Base-by-base conservation (phyloP, 179 eudicot genomes). In the Silene noctiflora region DNA sequence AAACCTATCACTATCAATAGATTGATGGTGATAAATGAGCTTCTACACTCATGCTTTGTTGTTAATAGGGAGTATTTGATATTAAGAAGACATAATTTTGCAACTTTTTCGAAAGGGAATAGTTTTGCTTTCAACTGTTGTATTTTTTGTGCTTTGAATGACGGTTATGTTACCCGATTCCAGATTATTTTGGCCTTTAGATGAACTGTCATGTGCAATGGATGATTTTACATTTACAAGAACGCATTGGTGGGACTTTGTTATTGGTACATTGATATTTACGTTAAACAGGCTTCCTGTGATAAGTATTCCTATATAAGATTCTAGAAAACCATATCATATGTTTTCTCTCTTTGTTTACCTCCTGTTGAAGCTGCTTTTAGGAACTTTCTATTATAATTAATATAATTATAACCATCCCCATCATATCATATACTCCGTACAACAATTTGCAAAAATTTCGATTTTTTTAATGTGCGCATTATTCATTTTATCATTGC, bases 191-290 rank as follows among this genome's bases (percentile, higher is more conserved):
- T 16, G 20, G 29, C 42, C 73, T 74, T 66, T 22, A 13, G 20
- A 53, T 46, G 31, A 70, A 70, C 59, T 25, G 78, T 77, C 74
- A 78, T 81, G 83, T 56, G 82, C 78, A 68, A 72, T 79, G 64
- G 69, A 83, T 78, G 78, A 77, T 71, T 21, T 72, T 82, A 75
- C 83, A 13, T 74, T 75, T 71, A 42, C 21, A 4, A 64, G 25
- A 63, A 72, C 72, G 73, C 22, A 84, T 75, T 71, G 42, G 86
- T 87, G 89, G 88, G 71, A 73, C 76, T 82, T 82, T 73, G 29
- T 77, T 75, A 29, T 69, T 77, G 82, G 83, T 81, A 76, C 83
- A 76, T 63, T 19, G 76, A 77, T 62, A 24, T 72, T 83, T 73
- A 67, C 73, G 76, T 39, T 39, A 39, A 8, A 39, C 46, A 39